Conservation (phyloP, 1,284 basidiomycete genomes). For the Sutorius eximius region DNA sequence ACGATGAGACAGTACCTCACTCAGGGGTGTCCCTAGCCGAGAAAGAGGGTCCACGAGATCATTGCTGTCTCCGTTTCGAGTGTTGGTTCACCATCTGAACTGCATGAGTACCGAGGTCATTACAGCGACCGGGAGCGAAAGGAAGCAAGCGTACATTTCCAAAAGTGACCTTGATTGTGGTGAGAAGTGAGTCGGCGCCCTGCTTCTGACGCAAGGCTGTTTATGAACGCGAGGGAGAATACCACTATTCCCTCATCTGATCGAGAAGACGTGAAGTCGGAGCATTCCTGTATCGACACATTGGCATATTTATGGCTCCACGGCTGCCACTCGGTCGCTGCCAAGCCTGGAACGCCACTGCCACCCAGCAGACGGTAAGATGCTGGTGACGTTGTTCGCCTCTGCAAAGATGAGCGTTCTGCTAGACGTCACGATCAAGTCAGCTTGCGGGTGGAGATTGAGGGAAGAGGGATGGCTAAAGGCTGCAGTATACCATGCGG, state of each 20-base stretch:
- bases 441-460: neutral
- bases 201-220: neutral
- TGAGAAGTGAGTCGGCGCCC: neutral
- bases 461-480: neutral
- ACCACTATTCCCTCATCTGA: neutral
- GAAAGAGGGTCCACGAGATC: constrained; percentile 8
- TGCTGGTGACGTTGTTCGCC: neutral
- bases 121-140: neutral
- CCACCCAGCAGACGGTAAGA: neutral
- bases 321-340: neutral
- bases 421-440: neutral
- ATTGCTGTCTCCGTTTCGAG: neutral
- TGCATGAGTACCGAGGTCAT: neutral
- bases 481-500: constrained; percentile 9
- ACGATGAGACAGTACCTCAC: neutral
- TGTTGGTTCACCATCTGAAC: neutral
- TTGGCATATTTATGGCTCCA: neutral
- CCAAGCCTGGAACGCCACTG: neutral
- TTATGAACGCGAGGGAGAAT: constrained; percentile 2
- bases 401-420: neutral
- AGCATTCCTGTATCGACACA: neutral
- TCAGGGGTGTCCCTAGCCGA: neutral
- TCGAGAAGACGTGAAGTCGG: constrained; percentile 2
- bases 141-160: neutral
- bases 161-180: neutral